Evolutionary conservation across 352 stramenopile genomes (phyloP).

Genomic region (Globisporangium camurandrum): DNA sequence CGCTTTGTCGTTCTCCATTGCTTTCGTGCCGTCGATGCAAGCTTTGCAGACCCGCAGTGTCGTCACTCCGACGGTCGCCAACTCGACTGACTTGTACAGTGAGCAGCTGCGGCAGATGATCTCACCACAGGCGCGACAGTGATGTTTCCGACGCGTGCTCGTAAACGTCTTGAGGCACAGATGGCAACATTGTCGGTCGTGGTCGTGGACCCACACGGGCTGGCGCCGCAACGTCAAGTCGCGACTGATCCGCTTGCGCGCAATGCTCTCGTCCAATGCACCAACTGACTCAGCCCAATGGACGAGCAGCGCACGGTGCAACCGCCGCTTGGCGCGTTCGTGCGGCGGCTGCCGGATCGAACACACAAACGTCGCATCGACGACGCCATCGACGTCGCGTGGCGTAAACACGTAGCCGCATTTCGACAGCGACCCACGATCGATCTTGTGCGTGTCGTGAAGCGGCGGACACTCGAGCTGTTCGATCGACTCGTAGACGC

Average conservation of each 20-base stretch:
- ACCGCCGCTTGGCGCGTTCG: constrained; percentile 37
- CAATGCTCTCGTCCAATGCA: constrained; percentile 60
- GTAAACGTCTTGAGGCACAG: constrained; percentile 80
- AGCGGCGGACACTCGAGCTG: constrained; percentile 67
- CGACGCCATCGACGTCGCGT: constrained; percentile 33
- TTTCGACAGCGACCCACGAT: constrained; percentile 67
- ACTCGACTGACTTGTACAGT: constrained; percentile 70
- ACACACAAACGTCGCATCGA: constrained; percentile 75
- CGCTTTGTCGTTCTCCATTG: constrained; percentile 3
- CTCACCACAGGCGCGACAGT: constrained; percentile 77
- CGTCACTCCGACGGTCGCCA: constrained; percentile 64
- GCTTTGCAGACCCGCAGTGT: constrained; percentile 74
- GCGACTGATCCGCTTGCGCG: constrained; percentile 58
- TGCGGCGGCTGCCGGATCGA: constrained; percentile 73
- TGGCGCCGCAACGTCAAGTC: constrained; percentile 63
- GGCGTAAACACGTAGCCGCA: constrained; percentile 75
- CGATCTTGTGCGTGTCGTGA: constrained; percentile 61
- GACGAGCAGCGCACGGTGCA: constrained; percentile 57
- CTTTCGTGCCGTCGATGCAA: constrained; percentile 58
- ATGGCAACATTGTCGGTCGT: constrained; percentile 75
- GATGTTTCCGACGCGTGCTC: constrained; percentile 69
- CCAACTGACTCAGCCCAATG: constrained; percentile 67
- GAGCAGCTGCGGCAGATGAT: constrained; percentile 79
- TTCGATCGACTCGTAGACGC: constrained; percentile 77
- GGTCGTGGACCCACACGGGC: constrained; percentile 76